phyloP scores from a whole-genome alignment of 352 stramenopile species.

The Ochromonadaceae sp. region DNA sequence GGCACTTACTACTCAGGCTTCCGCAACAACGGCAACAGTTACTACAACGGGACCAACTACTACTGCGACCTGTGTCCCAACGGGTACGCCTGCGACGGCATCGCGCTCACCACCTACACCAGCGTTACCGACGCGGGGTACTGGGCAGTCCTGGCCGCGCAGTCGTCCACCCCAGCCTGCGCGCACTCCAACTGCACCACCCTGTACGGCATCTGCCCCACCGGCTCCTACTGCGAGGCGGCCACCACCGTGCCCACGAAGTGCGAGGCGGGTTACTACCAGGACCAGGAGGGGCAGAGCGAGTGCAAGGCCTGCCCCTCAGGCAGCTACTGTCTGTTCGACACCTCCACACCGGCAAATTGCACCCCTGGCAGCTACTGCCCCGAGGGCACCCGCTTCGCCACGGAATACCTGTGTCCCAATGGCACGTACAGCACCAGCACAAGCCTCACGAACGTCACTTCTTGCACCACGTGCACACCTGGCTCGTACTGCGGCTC shows the following conservation, averaged over 20 bases:
- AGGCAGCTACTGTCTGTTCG: conserved; percentile 50
- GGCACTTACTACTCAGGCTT: conserved; percentile 38
- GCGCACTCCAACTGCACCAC: too few species aligned
- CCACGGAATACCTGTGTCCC: conserved; percentile 44
- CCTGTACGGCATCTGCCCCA: conserved; percentile 33
- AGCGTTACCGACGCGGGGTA: conserved; percentile 22
- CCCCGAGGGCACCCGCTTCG: conserved; percentile 40
- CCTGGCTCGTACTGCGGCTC: conserved; percentile 33
- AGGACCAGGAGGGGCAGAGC: conserved; percentile 18
- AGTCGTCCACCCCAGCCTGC: conserved; percentile 20
- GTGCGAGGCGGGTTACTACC: conserved; percentile 41
- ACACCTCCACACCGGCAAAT: conserved; percentile 29
- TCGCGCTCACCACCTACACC: conserved; percentile 46
- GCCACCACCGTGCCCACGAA: conserved; percentile 38
- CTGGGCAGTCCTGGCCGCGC: conserved; percentile 25
- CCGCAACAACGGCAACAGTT: conserved; percentile 39
- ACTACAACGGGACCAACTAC: conserved; percentile 20
- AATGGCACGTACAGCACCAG: conserved; percentile 51
- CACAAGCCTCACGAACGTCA: conserved; percentile 33
- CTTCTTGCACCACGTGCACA: conserved; percentile 29
- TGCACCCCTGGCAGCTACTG: conserved; percentile 66
- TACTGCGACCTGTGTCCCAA: conserved; percentile 52
- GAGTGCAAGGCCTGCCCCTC: conserved; percentile 37
- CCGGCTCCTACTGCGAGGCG: conserved; percentile 45
- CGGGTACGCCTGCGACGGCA: conserved; percentile 53